Percentiles rank a stretch among this genome's conserved stretches.
Evolutionary conservation across 1,284 basidiomycete species (phyloP).

Genomic region (Mrakiaceae sp.): DNA sequence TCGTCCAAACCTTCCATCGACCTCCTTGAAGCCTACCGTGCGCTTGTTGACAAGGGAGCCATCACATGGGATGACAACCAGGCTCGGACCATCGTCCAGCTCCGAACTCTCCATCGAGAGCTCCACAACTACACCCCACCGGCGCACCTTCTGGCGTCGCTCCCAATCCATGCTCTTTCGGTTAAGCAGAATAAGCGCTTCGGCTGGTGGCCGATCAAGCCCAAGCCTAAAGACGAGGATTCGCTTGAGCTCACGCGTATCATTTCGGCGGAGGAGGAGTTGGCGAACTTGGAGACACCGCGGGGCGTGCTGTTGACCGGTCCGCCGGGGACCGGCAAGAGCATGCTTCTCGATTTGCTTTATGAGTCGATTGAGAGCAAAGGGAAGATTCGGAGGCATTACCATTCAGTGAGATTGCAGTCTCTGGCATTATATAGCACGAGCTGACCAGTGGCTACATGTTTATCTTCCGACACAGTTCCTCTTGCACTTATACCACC

Average conservation of each 20-base stretch:
- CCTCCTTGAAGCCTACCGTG: constrained; percentile 42
- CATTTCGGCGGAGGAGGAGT: constrained; percentile 47
- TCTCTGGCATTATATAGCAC: constrained; percentile 50
- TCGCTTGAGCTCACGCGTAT: constrained; percentile 39
- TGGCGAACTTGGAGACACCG: constrained; percentile 47
- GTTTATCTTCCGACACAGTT: constrained; percentile 35
- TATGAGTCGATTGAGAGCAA: constrained; percentile 27
- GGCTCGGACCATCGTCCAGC: constrained; percentile 48
- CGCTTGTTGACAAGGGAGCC: constrained; percentile 41
- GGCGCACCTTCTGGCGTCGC: constrained; percentile 21
- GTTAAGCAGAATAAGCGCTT: constrained; percentile 15
- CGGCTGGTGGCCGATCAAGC: constrained; percentile 11
- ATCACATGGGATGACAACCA: constrained; percentile 55
- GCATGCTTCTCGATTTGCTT: constrained; percentile 56
- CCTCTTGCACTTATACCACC: constrained; percentile 54
- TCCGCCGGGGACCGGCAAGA: constrained; percentile 45
- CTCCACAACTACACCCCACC: constrained; percentile 32
- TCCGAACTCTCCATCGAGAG: constrained; percentile 28
- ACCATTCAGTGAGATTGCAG: constrained; percentile 31
- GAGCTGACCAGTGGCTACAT: neutral
- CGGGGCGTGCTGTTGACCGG: constrained; percentile 44
- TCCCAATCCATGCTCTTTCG: neutral
- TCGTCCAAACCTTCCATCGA: constrained; percentile 28
- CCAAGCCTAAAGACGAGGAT: constrained; percentile 20
- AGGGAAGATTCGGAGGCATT: constrained; percentile 9